Evolutionary conservation across 768 basidiomycete genomes (phyloP).

Genomic region (Mycena latifolia): DNA sequence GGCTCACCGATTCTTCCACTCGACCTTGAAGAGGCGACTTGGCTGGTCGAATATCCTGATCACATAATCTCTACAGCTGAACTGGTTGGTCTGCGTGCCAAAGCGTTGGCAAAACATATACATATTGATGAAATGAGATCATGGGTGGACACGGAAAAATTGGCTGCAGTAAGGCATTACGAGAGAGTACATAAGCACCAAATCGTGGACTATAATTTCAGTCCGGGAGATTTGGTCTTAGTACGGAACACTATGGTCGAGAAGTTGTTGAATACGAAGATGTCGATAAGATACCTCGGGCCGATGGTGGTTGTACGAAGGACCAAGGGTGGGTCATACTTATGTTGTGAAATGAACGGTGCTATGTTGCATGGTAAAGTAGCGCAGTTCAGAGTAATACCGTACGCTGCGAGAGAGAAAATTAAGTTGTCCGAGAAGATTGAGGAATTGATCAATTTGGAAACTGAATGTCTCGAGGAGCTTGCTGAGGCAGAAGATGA

Average conservation of each 20-base stretch:
- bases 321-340: slow-evolving; percentile 42
- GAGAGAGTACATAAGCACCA: slow-evolving; percentile 13
- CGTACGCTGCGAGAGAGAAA: slow-evolving; percentile 20
- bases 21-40: slow-evolving; percentile 43
- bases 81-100: slow-evolving; percentile 38
- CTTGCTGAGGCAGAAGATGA: not conserved
- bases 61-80: slow-evolving; percentile 33
- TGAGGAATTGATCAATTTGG: not conserved
- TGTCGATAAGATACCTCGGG: slow-evolving; percentile 44
- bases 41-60: slow-evolving; percentile 39
- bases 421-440: not conserved
- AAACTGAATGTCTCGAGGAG: not conserved
- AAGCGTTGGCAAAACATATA: slow-evolving; percentile 39
- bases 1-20: slow-evolving; percentile 46
- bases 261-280: slow-evolving; percentile 45
- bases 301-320: slow-evolving; percentile 46
- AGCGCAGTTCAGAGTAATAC: slow-evolving; percentile 33
- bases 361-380: slow-evolving; percentile 2
- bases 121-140: slow-evolving; percentile 13
- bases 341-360: slow-evolving; percentile 7
- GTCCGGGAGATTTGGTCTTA: slow-evolving; percentile 42
- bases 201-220: slow-evolving; percentile 45
- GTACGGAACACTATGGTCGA: slow-evolving; percentile 48
- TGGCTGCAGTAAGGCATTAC: not conserved
- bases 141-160: not conserved